These are phyloP conservation scores for Ogataea paradorogensis DNA, from an alignment of 805 yeast genomes.

Conservation along the genomic window DNA sequence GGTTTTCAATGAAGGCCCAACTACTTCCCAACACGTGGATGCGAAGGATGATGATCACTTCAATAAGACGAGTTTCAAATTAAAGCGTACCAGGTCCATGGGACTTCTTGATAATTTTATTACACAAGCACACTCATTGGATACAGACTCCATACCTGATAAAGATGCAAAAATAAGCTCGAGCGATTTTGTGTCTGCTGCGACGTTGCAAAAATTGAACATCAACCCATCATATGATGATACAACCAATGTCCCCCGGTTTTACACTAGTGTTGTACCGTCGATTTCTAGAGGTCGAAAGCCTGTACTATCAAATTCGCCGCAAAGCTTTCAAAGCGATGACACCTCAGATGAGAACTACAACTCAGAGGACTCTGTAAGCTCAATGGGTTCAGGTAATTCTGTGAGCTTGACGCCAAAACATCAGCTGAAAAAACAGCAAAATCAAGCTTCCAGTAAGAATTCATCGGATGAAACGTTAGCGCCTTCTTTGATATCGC, in stretches of 20 bases:
- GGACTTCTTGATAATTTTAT: conserved; percentile 71
- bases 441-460: conserved; percentile 10
- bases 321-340: conserved; percentile 27
- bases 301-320: conserved; percentile 18
- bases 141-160: conserved; percentile 26
- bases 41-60: conserved; percentile 72
- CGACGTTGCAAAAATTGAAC: conserved; percentile 81
- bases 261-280: conserved; percentile 27
- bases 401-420: conserved; percentile 30
- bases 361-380: conserved; percentile 28
- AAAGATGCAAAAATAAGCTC: conserved; percentile 76
- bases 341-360: conserved; percentile 27
- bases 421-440: conserved; percentile 29
- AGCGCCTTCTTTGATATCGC: conserved; percentile 10
- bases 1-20: conserved; percentile 55
- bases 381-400: conserved; percentile 24
- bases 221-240: conserved; percentile 23
- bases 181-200: conserved; percentile 92
- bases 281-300: conserved; percentile 17
- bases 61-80: conserved; percentile 62
- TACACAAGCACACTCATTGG: conserved; percentile 21
- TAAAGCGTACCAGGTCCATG: conserved; percentile 79
- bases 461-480: conserved; percentile 8
- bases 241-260: conserved; percentile 24
- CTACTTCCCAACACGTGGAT: conserved; percentile 64